Evolutionary conservation across 2,329 filamentous ascomycete genomes (phyloP).

Genomic region (Fusarium temperatum): DNA sequence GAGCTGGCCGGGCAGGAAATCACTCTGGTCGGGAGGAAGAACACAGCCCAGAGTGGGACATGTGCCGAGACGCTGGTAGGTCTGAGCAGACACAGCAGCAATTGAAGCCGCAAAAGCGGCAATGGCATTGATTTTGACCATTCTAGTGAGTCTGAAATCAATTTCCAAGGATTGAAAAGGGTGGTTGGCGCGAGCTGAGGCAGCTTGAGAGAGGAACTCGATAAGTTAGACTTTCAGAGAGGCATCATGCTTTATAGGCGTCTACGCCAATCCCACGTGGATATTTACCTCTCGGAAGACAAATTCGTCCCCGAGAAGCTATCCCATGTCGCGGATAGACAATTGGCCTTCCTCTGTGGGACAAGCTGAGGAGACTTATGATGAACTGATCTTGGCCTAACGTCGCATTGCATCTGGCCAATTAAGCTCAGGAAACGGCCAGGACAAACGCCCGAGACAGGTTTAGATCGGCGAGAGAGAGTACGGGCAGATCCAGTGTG

Average conservation of each 20-base stretch:
- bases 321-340: slow-evolving; percentile 20
- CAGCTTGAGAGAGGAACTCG: slow-evolving; percentile 28
- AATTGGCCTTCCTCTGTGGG: slow-evolving; percentile 37
- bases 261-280: slow-evolving; percentile 32
- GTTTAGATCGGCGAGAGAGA: slow-evolving; percentile 30
- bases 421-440: slow-evolving; percentile 20
- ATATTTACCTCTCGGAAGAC: slow-evolving; percentile 25
- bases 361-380: slow-evolving; percentile 29
- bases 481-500: slow-evolving; percentile 29
- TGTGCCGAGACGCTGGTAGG: slow-evolving; percentile 67
- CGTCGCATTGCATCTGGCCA: slow-evolving; percentile 20
- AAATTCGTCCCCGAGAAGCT: slow-evolving; percentile 16
- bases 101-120: slow-evolving; percentile 48
- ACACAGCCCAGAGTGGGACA: slow-evolving; percentile 69
- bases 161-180: background rate
- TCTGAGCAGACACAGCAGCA: slow-evolving; percentile 61
- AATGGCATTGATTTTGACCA: slow-evolving; percentile 50
- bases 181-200: slow-evolving; percentile 17
- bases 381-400: slow-evolving; percentile 30
- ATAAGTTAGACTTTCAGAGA: slow-evolving; percentile 8
- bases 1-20: slow-evolving; percentile 84
- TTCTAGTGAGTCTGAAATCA: slow-evolving; percentile 30
- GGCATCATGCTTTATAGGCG: slow-evolving; percentile 36
- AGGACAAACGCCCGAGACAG: slow-evolving; percentile 23
- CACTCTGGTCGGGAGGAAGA: slow-evolving; percentile 71